Conservation (phyloP, 345 rosid genomes). For the Acer saccharum region DNA sequence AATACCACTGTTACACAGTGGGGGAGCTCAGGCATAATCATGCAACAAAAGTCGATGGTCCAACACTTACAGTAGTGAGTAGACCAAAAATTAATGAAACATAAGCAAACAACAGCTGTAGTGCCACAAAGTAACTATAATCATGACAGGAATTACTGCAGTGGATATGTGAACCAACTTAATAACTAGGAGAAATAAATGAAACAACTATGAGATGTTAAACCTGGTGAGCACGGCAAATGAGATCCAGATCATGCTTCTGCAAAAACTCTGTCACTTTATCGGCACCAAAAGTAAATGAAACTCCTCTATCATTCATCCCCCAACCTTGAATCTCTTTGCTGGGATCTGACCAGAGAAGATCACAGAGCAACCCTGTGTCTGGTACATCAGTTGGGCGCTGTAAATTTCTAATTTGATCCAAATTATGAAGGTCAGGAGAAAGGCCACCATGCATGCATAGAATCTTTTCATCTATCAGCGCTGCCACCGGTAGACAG, state of each 20-base stretch:
- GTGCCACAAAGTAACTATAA: not conserved
- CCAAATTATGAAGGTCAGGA: conserved; percentile 65
- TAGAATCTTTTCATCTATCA: conserved; percentile 80
- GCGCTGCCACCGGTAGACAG: conserved; percentile 67
- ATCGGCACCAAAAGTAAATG: conserved; percentile 63
- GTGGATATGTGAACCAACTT: conserved; percentile 14
- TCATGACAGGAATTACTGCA: conserved; percentile 1
- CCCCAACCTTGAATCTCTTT: conserved; percentile 79
- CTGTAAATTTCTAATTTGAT: conserved; percentile 62
- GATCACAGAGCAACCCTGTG: conserved; percentile 82
- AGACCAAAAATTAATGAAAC: not conserved
- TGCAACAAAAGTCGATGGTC: not conserved
- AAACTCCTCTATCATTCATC: conserved; percentile 87
- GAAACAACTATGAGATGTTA: conserved; percentile 3
- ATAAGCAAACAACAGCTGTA: not conserved
- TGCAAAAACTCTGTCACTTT: conserved; percentile 74
- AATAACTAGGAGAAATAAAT: not conserved
- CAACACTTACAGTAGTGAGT: not conserved
- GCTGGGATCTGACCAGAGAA: conserved; percentile 88
- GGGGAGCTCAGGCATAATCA: not conserved
- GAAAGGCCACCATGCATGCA: conserved; percentile 96
- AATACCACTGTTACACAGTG: not conserved
- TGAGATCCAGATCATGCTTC: conserved; percentile 77
- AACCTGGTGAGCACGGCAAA: conserved; percentile 97
- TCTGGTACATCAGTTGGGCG: conserved; percentile 85